Conservation (phyloP, 352 stramenopile species). For the Globisporangium mamillatum region DNA sequence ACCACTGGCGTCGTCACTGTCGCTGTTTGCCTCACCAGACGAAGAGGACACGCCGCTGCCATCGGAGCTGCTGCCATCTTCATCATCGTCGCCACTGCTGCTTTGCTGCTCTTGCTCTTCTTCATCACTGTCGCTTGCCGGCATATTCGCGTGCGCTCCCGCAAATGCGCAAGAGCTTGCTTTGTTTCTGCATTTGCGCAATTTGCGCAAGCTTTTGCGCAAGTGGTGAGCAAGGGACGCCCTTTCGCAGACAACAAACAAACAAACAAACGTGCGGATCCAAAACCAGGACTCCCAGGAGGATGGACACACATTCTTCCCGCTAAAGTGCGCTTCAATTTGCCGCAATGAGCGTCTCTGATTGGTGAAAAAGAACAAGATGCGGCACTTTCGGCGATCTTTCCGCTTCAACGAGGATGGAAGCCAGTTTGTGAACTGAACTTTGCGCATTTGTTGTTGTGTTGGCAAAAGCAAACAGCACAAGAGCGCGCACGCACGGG, state of each 20-base stretch:
- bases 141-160: not conserved
- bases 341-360: slow-evolving; percentile 3
- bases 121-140: slow-evolving; percentile 19
- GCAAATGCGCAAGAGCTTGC: not conserved
- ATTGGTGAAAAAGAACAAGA: slow-evolving; percentile 7
- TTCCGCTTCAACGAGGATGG: slow-evolving; percentile 14
- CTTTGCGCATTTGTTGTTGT: not conserved
- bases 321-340: slow-evolving; percentile 6
- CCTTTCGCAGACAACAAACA: slow-evolving; percentile 4
- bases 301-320: slow-evolving; percentile 6
- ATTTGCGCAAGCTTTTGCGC: not conserved
- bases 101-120: slow-evolving; percentile 18
- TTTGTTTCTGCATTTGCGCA: slow-evolving; percentile 6
- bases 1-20: not conserved
- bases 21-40: slow-evolving; percentile 10
- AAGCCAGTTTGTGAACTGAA: slow-evolving; percentile 11
- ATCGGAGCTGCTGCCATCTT: slow-evolving; percentile 11
- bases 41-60: not conserved
- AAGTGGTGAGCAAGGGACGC: not conserved
- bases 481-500: not conserved
- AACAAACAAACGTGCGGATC: slow-evolving; percentile 10
- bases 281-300: not conserved
- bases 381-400: slow-evolving; percentile 17
- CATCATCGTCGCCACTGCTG: slow-evolving; percentile 24
- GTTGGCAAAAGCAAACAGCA: not conserved